A percentile compares a stretch with the other conserved stretches of the same genome.
phyloP scores from a whole-genome alignment of 139 green algal genomes.

The Mesotaenium endlicherianum region DNA sequence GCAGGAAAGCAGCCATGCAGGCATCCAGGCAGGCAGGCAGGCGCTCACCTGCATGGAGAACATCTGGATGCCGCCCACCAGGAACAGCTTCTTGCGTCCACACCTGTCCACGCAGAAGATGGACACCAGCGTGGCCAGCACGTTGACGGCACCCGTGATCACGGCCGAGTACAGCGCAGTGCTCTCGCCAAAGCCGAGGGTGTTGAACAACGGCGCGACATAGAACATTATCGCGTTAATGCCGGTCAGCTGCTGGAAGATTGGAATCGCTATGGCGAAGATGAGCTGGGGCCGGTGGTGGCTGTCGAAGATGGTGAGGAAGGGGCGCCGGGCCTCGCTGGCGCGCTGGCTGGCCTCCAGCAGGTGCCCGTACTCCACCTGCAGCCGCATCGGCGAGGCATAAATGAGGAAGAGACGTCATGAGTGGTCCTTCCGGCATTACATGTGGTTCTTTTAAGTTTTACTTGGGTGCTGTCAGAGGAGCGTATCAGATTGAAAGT shows the following conservation, averaged over 20 bases:
- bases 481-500: too few species aligned
- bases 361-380: background rate
- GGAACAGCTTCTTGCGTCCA: slow-evolving; percentile 59
- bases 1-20: too few species aligned
- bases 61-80: slow-evolving; percentile 69
- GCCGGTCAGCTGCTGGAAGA: slow-evolving; percentile 70
- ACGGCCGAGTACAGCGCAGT: slow-evolving; percentile 60
- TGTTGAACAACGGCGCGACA: slow-evolving; percentile 57
- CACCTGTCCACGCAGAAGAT: slow-evolving; percentile 62
- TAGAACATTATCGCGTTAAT: slow-evolving; percentile 72
- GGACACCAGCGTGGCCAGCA: slow-evolving; percentile 61
- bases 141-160: slow-evolving; percentile 62
- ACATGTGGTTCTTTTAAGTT: background rate
- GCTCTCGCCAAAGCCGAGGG: slow-evolving; percentile 50
- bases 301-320: slow-evolving; percentile 47
- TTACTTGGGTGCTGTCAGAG: slow-evolving; percentile 35
- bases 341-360: background rate
- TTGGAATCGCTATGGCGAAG: slow-evolving; percentile 54
- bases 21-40: too few species aligned
- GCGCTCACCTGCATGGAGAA: slow-evolving; percentile 54
- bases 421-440: background rate
- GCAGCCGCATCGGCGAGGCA: background rate
- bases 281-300: slow-evolving; percentile 62
- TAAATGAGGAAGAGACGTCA: background rate
- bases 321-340: background rate